Percentiles rank a stretch among this genome's conserved stretches.
Evolutionary conservation across 1,139 yeast species (phyloP).

Genomic region (Sugiyamaella paludigena): DNA sequence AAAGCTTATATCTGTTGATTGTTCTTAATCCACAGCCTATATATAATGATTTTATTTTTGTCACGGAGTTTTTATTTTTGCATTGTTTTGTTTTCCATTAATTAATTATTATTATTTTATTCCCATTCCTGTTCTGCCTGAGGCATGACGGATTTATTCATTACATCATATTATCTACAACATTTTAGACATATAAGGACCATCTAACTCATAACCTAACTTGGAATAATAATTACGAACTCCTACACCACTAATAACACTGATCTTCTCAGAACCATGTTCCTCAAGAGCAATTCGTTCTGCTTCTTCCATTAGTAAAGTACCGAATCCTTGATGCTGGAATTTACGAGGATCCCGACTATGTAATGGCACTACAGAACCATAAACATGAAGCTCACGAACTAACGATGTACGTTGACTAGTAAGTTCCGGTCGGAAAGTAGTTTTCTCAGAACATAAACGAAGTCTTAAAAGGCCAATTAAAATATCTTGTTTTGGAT

Average conservation of each 20-base stretch:
- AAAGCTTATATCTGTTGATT: conserved; percentile 35
- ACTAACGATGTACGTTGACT: conserved; percentile 87
- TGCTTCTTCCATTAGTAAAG: conserved; percentile 96
- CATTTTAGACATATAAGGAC: conserved; percentile 90
- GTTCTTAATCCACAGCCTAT: conserved; percentile 20
- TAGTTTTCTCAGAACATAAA: conserved; percentile 83
- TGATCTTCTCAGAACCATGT: conserved; percentile 86
- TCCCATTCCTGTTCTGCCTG: neutral
- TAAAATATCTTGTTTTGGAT: conserved; percentile 92
- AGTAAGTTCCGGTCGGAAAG: conserved; percentile 85
- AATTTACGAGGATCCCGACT: conserved; percentile 97
- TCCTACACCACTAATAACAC: conserved; percentile 97
- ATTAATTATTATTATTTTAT: conserved; percentile 2
- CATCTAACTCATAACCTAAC: conserved; percentile 87
- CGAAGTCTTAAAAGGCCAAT: conserved; percentile 88
- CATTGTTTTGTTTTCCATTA: neutral
- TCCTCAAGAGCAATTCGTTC: conserved; percentile 93
- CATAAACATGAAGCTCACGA: conserved; percentile 94
- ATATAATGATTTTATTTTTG: neutral
- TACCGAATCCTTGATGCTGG: conserved; percentile 99
- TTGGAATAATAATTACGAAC: conserved; percentile 93
- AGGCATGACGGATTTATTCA: neutral
- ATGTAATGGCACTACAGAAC: conserved; percentile 95
- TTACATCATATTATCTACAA: too few species aligned
- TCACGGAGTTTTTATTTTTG: neutral